phyloP scores from a whole-genome alignment of 2,329 filamentous ascomycete species.

The Claviceps citrina region DNA sequence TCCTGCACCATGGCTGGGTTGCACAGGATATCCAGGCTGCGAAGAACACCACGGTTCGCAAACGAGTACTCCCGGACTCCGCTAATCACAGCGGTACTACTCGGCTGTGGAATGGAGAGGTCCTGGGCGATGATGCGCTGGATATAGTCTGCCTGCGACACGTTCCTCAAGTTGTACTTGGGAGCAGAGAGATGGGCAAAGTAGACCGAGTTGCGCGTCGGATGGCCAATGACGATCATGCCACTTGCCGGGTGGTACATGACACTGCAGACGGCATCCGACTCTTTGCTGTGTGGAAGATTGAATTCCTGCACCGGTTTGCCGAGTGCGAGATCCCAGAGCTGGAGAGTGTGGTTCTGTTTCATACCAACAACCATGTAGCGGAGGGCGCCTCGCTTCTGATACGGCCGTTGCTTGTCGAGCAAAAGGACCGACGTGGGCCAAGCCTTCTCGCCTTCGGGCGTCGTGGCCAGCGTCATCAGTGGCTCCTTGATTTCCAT shows the following conservation, averaged over 20 bases:
- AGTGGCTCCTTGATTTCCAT: conserved; percentile 75
- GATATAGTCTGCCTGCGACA: conserved; percentile 82
- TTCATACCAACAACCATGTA: conserved; percentile 98
- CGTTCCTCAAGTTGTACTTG: conserved; percentile 67
- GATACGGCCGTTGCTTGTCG: conserved; percentile 87
- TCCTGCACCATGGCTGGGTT: conserved; percentile 49
- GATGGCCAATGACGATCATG: conserved; percentile 89
- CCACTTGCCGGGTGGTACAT: conserved; percentile 84
- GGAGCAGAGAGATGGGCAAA: conserved; percentile 91
- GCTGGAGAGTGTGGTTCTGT: conserved; percentile 94
- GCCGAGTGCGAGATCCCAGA: conserved; percentile 91
- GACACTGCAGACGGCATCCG: conserved; percentile 94
- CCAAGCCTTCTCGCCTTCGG: conserved; percentile 84
- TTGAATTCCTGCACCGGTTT: conserved; percentile 97
- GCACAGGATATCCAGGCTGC: conserved; percentile 79
- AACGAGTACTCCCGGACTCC: conserved; percentile 93
- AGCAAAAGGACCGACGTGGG: conserved; percentile 91
- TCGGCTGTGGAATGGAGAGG: conserved; percentile 60
- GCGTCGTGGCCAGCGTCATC: conserved; percentile 72
- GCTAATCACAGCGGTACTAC: conserved; percentile 93
- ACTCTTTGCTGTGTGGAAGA: conserved; percentile 88
- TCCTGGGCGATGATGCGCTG: conserved; percentile 61
- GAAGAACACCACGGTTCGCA: conserved; percentile 66
- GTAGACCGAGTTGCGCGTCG: conserved; percentile 93
- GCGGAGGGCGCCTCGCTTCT: conserved; percentile 74